These are phyloP conservation scores for Eucalyptus virginea DNA, from an alignment of 345 rosid species.

Conservation along the genomic window DNA sequence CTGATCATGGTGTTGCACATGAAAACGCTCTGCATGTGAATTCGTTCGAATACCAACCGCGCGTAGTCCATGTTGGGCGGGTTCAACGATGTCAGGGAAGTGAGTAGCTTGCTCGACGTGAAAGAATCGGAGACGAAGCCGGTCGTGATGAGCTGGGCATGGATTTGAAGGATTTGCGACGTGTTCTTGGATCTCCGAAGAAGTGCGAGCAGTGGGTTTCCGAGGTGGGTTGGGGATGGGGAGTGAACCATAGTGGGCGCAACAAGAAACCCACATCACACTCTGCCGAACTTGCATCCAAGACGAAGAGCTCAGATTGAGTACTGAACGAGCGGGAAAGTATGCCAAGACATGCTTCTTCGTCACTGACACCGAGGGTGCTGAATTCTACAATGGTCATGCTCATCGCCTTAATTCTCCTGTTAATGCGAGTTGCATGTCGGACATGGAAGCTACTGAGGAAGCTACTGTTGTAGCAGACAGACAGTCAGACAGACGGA, in stretches of 20 bases:
- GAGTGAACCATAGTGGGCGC: not conserved
- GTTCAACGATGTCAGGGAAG: conserved; percentile 2
- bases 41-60: conserved; percentile 6
- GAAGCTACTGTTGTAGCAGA: not conserved
- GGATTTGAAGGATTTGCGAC: conserved; percentile 23
- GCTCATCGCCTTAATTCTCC: not conserved
- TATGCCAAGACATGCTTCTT: not conserved
- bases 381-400: not conserved
- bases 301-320: not conserved
- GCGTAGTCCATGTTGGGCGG: conserved; percentile 2
- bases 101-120: conserved; percentile 6
- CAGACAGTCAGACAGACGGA: not conserved
- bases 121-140: conserved; percentile 2
- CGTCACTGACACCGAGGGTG: not conserved
- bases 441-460: too few relatives aligned
- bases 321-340: not conserved
- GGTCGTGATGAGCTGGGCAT: conserved; percentile 16
- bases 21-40: conserved; percentile 6
- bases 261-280: not conserved
- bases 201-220: conserved; percentile 1
- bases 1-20: conserved; percentile 21
- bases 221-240: not conserved
- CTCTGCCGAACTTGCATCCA: not conserved
- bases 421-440: not conserved
- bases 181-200: conserved; percentile 7